Evolutionary conservation across 2,329 filamentous ascomycete genomes (phyloP).

Genomic region (Monilinia fructigena): DNA sequence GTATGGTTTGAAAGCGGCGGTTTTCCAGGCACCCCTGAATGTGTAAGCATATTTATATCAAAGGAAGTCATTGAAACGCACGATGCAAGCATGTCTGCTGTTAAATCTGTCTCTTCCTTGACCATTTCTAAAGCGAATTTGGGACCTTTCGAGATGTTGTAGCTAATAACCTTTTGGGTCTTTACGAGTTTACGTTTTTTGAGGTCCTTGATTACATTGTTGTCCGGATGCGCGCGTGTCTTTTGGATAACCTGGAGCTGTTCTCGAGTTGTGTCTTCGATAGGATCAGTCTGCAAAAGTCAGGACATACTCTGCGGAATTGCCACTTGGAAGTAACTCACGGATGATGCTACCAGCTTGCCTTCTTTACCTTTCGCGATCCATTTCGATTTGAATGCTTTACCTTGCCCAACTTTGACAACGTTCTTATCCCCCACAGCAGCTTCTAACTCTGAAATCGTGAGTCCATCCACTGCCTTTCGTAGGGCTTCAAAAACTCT

Average conservation of each 20-base stretch:
- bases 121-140: slow-evolving; percentile 87
- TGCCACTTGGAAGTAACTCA: slow-evolving; percentile 39
- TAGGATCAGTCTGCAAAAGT: slow-evolving; percentile 59
- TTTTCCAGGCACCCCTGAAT: slow-evolving; percentile 79
- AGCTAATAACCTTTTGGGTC: slow-evolving; percentile 80
- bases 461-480: slow-evolving; percentile 73
- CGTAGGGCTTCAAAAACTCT: slow-evolving; percentile 76
- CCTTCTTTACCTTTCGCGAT: slow-evolving; percentile 61
- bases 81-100: slow-evolving; percentile 83
- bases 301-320: slow-evolving; percentile 20
- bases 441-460: slow-evolving; percentile 70
- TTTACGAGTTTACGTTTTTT: slow-evolving; percentile 90
- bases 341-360: slow-evolving; percentile 51
- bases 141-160: slow-evolving; percentile 77
- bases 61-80: slow-evolving; percentile 32
- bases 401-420: slow-evolving; percentile 84
- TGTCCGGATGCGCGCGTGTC: slow-evolving; percentile 66
- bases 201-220: slow-evolving; percentile 75
- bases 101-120: slow-evolving; percentile 93
- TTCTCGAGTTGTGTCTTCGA: slow-evolving; percentile 75
- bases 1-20: slow-evolving; percentile 81
- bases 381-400: slow-evolving; percentile 84
- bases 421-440: slow-evolving; percentile 70
- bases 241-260: slow-evolving; percentile 72
- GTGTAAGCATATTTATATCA: slow-evolving; percentile 27